A percentile compares a stretch with the other conserved stretches of the same genome.
Evolutionary conservation across 352 stramenopile species (phyloP).

Genomic region (Globisporangium apiculatum): DNA sequence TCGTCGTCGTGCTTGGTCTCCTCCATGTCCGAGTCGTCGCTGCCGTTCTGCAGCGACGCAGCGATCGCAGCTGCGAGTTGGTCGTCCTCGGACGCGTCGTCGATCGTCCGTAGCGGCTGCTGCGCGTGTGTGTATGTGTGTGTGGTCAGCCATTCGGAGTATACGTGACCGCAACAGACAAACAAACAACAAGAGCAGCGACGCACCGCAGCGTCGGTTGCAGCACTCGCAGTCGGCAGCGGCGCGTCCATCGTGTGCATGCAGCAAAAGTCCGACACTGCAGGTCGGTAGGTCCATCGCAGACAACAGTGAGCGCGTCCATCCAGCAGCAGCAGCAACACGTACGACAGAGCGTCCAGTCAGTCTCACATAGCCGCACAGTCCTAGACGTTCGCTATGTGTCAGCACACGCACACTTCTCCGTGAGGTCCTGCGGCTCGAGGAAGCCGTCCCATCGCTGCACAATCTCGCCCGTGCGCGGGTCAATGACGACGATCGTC

Average conservation of each 20-base stretch:
- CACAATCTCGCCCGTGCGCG: constrained; percentile 61
- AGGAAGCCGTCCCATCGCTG: constrained; percentile 66
- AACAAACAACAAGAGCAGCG: too few species aligned
- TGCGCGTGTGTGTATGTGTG: background rate
- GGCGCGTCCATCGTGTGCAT: constrained; percentile 34
- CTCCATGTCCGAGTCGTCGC: constrained; percentile 6
- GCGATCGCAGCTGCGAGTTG: constrained; percentile 75
- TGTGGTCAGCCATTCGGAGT: too few species aligned
- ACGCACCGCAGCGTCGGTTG: constrained; percentile 1
- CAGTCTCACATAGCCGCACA: too few species aligned
- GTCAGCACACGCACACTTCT: constrained; percentile 44
- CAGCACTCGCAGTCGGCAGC: background rate
- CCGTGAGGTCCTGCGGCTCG: constrained; percentile 56
- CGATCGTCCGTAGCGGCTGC: constrained; percentile 19
- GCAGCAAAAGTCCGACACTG: constrained; percentile 67
- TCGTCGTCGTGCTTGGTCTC: constrained; percentile 16
- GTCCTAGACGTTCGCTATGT: too few species aligned
- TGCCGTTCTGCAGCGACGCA: constrained; percentile 52
- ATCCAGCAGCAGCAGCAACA: background rate
- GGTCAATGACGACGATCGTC: constrained; percentile 71
- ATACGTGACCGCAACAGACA: too few species aligned
- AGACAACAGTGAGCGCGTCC: background rate
- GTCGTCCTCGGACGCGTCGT: constrained; percentile 66
- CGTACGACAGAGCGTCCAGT: too few species aligned
- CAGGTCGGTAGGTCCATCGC: background rate